Base-by-base conservation (phyloP, 2,329 filamentous ascomycete genomes). In the Fusarium sp. region DNA sequence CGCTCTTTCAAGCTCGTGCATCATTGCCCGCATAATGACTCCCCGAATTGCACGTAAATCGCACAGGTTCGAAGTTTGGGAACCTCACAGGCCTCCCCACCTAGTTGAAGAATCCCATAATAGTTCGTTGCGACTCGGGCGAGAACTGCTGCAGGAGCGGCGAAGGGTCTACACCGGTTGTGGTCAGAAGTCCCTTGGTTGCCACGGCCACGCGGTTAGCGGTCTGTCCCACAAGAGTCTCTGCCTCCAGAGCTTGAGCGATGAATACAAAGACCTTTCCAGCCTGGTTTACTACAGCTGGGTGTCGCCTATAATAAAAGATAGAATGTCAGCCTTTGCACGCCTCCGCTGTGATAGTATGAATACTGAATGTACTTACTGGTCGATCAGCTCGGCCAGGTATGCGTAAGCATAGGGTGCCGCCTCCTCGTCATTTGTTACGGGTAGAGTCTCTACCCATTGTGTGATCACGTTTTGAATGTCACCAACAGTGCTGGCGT, bases 331-430 rank as follows among this genome's bases (percentile, higher is more conserved):
- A 77, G 72, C 58, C 39, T 31, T 9, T 51, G 25, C 29, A 33
- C 23, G 25, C 9, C 21, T 31, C 35, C 11, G 31, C 35, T 33
- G 13, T 19, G 17, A 33, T 27, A 21, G 25, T 27, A 23, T 21
- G 25, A 25, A 45, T 36, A 6, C 7, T 5, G 9, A 2, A 21
- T 32, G 45, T 55, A 88, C 93, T 85, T 87, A 97, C 95, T 96
- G 90, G 67, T 96, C 90, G 73, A 98, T 97, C 62, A 99, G 78
- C 74, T 97, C 89, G 11, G 91, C 88, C 55, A 99, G 81, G 78
- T 97, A 99, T 39, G 89, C 88, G 74, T 99, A 99, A 2, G 93
- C 93, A 75, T 96, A 98, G 13, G 95, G 95, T 17, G 95, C 95
- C 4, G 95, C 95, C 79, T 99, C 95, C 75, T 99, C 95, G 66